Base-by-base conservation (phyloP, 2,329 filamentous ascomycete species). In the Aspergillus ruber region DNA sequence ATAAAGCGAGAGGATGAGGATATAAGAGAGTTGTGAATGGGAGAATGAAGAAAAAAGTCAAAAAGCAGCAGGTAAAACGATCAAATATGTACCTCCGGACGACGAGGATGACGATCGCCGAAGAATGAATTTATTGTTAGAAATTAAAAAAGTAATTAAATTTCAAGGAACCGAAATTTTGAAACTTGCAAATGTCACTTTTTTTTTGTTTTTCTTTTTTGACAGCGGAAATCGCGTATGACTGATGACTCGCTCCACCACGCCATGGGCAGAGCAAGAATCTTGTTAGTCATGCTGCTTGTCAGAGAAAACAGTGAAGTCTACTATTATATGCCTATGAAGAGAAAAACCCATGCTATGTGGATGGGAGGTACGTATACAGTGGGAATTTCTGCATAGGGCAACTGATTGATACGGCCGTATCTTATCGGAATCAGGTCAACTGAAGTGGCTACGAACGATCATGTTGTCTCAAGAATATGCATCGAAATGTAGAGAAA, bases 201-300 rank as follows among this genome's bases (percentile, higher is more conserved):
- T n/a, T 46, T 42, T 33, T 12, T 42, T 43, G 15, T 47, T 42
- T 21, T 47, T 20, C 42, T 47, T 47, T 21, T 39, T 39, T 9
- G 18, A 39, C 36, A 39, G 36, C 36, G 36, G 36, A 39, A 39
- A 39, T 39, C 36, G 42, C 42, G 33, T 32, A 42, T 32, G 9
- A 27, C 25, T 10, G 25, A 29, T 29, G 25, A 29, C 9, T 29
- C 25, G 25, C 9, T 29, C 25, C 25, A 29, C 25, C 25, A 29
- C 25, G 25, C 25, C 25, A 29, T 35, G 33, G 33, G 13, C 6
- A 35, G 13, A n/a, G 17, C 13, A 17, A n/a, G n/a, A 35, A n/a
- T 15, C 6, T n/a, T 9, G 33, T 35, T 35, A 35, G 33, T 35
- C 33, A 35, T 17, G 33, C 4, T 4, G 33, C 13, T 17, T 35